Evolutionary conservation across 345 rosid species (phyloP).

Genomic region (Mallotus nudiflorus): DNA sequence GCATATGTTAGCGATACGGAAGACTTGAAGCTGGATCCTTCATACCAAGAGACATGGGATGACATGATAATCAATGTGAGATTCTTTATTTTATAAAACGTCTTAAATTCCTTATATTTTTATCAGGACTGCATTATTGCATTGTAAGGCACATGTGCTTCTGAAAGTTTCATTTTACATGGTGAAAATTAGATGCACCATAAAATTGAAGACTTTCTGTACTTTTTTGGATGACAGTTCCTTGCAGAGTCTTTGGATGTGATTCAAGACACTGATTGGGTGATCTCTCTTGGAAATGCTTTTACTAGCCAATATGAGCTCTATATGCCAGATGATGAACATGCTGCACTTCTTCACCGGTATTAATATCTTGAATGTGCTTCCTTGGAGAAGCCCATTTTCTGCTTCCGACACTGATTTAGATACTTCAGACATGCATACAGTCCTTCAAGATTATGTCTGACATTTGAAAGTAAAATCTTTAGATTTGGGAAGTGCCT

Average conservation of each 20-base stretch:
- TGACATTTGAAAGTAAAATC: not conserved
- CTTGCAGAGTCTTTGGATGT: conserved; percentile 96
- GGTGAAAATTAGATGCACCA: not conserved
- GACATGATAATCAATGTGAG: conserved; percentile 96
- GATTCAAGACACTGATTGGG: conserved; percentile 81
- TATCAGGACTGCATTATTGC: not conserved
- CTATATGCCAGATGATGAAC: conserved; percentile 77
- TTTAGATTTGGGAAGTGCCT: not conserved
- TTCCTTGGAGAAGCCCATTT: not conserved
- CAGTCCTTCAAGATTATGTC: not conserved
- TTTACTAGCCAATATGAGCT: conserved; percentile 78
- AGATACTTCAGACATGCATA: not conserved
- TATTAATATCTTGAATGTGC: conserved; percentile 33
- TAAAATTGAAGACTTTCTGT: not conserved
- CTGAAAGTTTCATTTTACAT: not conserved
- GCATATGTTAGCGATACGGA: conserved; percentile 94
- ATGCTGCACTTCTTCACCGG: conserved; percentile 91
- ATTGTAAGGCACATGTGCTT: not conserved
- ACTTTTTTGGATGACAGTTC: conserved; percentile 53
- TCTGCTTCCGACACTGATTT: not conserved
- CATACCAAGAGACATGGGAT: conserved; percentile 96
- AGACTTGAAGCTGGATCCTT: conserved; percentile 89
- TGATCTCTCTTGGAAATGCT: conserved; percentile 84
- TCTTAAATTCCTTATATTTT: not conserved
- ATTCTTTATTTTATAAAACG: conserved; percentile 13